These are phyloP conservation scores for Podospora bellae-mahoneyi DNA, from an alignment of 495 filamentous ascomycete genomes.

Conservation along the genomic window DNA sequence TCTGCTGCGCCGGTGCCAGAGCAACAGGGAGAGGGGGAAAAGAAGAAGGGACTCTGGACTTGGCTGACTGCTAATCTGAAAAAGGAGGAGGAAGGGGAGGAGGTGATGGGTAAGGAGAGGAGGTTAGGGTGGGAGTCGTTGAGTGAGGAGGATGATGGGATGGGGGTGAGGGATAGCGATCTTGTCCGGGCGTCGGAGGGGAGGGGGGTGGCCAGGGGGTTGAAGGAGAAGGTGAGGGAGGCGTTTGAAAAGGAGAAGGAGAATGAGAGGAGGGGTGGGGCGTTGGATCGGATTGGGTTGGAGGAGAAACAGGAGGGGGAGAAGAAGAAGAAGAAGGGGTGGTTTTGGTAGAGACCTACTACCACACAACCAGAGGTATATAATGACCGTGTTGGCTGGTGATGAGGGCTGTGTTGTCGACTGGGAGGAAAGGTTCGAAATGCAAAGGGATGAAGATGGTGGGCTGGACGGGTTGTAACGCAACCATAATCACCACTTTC, in stretches of 20 bases:
- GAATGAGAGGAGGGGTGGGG: conserved; percentile 47
- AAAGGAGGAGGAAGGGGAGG: conserved; percentile 55
- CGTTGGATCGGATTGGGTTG: conserved; percentile 45
- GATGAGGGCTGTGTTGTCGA: neutral
- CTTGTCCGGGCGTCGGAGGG: conserved; percentile 38
- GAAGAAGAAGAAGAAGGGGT: conserved; percentile 14
- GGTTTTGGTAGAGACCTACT: conserved; percentile 7
- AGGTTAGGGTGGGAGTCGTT: conserved; percentile 37
- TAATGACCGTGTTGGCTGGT: neutral
- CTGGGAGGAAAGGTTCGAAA: neutral
- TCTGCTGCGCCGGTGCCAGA: neutral
- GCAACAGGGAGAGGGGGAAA: neutral
- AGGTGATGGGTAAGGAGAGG: conserved; percentile 12
- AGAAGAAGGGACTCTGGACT: conserved; percentile 23
- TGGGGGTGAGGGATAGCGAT: conserved; percentile 38
- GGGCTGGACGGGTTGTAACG: neutral
- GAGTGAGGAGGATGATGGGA: conserved; percentile 37
- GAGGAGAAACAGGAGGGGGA: conserved; percentile 7
- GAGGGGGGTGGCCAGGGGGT: conserved; percentile 20
- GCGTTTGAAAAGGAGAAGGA: conserved; percentile 51
- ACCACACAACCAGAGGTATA: neutral
- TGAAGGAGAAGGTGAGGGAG: conserved; percentile 38
- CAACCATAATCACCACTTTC: neutral
- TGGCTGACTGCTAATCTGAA: conserved; percentile 52
- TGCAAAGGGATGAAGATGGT: neutral